Evolutionary conservation across 805 yeast species (phyloP).

Genomic region (Candida sphagnicola): DNA sequence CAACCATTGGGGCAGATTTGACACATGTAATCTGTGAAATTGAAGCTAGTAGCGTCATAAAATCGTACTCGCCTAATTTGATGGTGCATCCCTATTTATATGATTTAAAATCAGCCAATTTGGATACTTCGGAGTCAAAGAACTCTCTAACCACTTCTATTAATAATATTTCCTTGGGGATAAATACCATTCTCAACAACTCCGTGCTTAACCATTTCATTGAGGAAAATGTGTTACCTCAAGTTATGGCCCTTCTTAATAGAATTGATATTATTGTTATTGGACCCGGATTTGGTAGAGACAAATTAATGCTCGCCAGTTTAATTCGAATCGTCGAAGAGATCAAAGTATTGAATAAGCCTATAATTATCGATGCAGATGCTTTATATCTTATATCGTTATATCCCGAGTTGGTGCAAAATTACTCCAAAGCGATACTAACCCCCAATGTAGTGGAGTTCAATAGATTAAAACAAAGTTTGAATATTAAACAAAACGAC

Average conservation of each 20-base stretch:
- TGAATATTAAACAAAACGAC: constrained; percentile 31
- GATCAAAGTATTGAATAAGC: constrained; percentile 53
- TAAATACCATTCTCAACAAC: no score
- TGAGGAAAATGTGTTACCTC: constrained; percentile 47
- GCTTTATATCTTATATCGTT: constrained; percentile 65
- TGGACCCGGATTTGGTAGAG: constrained; percentile 95
- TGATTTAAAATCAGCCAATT: constrained; percentile 39
- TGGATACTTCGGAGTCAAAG: no score
- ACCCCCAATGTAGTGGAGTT: constrained; percentile 93
- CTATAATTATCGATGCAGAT: constrained; percentile 89
- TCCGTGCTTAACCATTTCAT: constrained; percentile 27
- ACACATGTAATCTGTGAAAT: constrained; percentile 85
- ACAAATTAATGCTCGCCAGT: constrained; percentile 58
- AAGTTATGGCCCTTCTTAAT: constrained; percentile 50
- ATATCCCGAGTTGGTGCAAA: constrained; percentile 50
- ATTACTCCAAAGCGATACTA: constrained; percentile 58
- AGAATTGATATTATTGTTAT: constrained; percentile 79
- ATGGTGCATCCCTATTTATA: constrained; percentile 93
- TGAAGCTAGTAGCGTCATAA: constrained; percentile 75
- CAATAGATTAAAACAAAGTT: constrained; percentile 54
- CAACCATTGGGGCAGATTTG: constrained; percentile 82
- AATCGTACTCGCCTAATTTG: constrained; percentile 83
- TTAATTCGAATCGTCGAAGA: constrained; percentile 55
- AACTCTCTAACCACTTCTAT: no score
- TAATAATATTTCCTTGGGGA: no score